Base-by-base conservation (phyloP, 108 stramenopile species). In the Hondaea fermentalgiana region DNA sequence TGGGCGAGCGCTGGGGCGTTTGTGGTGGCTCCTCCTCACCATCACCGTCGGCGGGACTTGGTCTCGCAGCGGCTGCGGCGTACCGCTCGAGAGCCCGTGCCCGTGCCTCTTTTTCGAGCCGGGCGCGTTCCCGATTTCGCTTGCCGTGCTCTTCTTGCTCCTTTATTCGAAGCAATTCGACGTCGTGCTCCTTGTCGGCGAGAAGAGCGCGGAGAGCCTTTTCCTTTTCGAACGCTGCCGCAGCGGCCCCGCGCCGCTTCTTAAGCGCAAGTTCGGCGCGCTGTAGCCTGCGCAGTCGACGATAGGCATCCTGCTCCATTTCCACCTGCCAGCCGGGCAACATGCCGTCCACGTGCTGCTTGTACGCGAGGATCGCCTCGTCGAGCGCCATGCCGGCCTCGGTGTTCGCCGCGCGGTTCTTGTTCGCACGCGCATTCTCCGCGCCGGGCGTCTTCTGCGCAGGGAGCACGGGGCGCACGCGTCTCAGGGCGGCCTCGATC, bases 151-250 rank as follows among this genome's bases (percentile, higher is more conserved):
- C 76, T 6, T 43, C 76, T 8, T 83, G 45, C 76, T 83, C 49
- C 51, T 83, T 4, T 4, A 53, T 53, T 12, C 76, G 45, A 23
- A 83, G 45, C 6, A 83, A 17, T 0, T 83, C 49, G 6, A 83
- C 76, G 49, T 83, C 76, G 51, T 83, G 76, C 51, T 83, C 76
- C 51, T 83, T 83, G 49, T 83, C 76, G n/a, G 76, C 76, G 49
- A 83, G 19, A 2, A 83, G n/a, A 25, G 49, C 76, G 45, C 76
- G 76, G 25, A 83, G 12, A 1, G 17, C 23, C 76, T 83, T 47
- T 45, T 83, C 76, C 76, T 83, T 83, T 45, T 83, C 76, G 51
- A 83, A 83, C 49, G 76, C 76, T 12, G 6, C n/a, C 3, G 14
- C 49, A 8, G 76, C 76, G 45, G 45, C 49, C n/a, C 5, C 76